Conservation (phyloP, 495 filamentous ascomycete genomes). For the Aspergillus funiculosus region DNA sequence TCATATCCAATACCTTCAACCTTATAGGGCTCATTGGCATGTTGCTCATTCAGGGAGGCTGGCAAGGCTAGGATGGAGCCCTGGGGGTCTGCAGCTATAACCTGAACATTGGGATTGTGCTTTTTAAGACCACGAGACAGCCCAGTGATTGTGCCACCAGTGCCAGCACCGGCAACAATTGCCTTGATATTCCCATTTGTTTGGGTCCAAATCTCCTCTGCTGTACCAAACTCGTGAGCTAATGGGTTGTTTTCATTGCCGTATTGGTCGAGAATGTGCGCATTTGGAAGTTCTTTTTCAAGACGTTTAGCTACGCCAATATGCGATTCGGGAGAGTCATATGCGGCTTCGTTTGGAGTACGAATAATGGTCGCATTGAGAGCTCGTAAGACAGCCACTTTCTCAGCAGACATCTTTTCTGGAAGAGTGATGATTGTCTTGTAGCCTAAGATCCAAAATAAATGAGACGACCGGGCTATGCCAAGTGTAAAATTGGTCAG, state of each 20-base stretch:
- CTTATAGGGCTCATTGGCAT: slow-evolving; percentile 82
- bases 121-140: slow-evolving; percentile 80
- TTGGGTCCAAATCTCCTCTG: slow-evolving; percentile 94
- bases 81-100: slow-evolving; percentile 86
- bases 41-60: slow-evolving; percentile 65
- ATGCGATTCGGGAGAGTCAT: slow-evolving; percentile 89
- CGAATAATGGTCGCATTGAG: slow-evolving; percentile 96
- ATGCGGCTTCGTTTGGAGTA: slow-evolving; percentile 93
- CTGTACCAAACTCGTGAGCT: slow-evolving; percentile 91
- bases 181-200: slow-evolving; percentile 78
- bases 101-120: slow-evolving; percentile 73
- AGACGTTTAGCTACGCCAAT: slow-evolving; percentile 89
- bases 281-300: slow-evolving; percentile 92
- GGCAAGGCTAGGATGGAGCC: slow-evolving; percentile 86
- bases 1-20: slow-evolving; percentile 99
- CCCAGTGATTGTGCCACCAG: slow-evolving; percentile 91
- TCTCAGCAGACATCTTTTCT: slow-evolving; percentile 99
- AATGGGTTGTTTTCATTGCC: slow-evolving; percentile 85
- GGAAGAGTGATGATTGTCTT: slow-evolving; percentile 97
- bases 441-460: slow-evolving; percentile 51
- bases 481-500: not conserved
- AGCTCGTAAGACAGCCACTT: slow-evolving; percentile 87
- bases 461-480: not conserved
- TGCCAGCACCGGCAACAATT: slow-evolving; percentile 88
- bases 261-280: slow-evolving; percentile 96